Evolutionary conservation across 1,139 yeast species (phyloP), one percentile per base, ranked within the genome.

Genomic region (Blastobotrys proliferans): DNA sequence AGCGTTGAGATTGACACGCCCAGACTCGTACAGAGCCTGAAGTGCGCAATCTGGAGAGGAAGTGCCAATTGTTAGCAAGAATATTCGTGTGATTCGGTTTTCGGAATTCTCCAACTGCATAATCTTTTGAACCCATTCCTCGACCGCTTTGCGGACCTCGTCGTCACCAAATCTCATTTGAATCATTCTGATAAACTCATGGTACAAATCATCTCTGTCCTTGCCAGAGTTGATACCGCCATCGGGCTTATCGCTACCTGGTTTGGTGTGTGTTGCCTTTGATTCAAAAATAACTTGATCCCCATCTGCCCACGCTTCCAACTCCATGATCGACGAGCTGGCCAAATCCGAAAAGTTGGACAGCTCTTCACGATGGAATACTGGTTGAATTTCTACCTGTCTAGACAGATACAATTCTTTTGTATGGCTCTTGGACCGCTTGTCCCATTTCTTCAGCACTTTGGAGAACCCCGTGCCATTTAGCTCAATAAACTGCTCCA

Each of bases 391-490:
- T 51, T 87, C 87, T 9, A 92, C 96, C 0, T 97, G 97, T 0
- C 97, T 81, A 40, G 87, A 81, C 35, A 92, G 73, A 61, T 90
- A 92, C 42, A 92, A 72, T 62, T 92, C 98, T 60, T 88, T 88
- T 8, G 97, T 90, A 54, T 87, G 95, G 1, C 95, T 85, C 56
- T 90, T 88, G 16, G 97, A 87, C 49, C 97, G 73, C 64, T 92
- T 92, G 64, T 92, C 98, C 98, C 98, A 92, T 67, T 92, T 92
- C 62, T 92, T 92, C 55, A 92, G 76, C 26, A 87, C 97, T 64
- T 92, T 92, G 24, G 94, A 81, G 64, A 92, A 92, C 14, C 97
- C 98, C 0, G 95, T 87, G 57, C 92, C 96, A 60, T 92, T 92
- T 48, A 92, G 71, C 61, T 90, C 96, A 34, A 92, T 88, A 64